A percentile compares a stretch with the other conserved stretches of the same genome.
Conservation (phyloP, 2,329 filamentous ascomycete species). For the Zarea fungicola region DNA sequence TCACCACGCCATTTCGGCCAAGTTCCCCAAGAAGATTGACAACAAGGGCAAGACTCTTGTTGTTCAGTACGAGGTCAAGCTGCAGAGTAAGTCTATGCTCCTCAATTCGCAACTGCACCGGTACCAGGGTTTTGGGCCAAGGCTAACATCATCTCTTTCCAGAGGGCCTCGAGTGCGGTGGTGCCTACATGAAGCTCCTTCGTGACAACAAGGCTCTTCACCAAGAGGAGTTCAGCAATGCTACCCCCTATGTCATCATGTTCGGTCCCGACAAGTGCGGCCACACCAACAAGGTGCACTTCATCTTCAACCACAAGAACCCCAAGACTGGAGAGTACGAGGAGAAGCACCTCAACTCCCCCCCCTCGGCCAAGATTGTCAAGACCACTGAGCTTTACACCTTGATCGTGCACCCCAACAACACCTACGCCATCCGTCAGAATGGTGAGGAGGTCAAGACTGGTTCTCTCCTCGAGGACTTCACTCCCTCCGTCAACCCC, state of each 20-base stretch:
- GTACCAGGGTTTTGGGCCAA: conserved; percentile 8
- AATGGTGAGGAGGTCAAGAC: conserved; percentile 85
- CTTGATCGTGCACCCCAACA: conserved; percentile 91
- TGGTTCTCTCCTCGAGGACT: conserved; percentile 90
- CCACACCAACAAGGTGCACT: conserved; percentile 95
- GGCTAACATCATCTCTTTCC: conserved; percentile 11
- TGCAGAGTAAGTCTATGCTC: conserved; percentile 68
- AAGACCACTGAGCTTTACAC: conserved; percentile 96
- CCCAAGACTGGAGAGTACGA: conserved; percentile 99
- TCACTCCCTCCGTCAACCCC: conserved; percentile 89
- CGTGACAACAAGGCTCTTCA: conserved; percentile 96
- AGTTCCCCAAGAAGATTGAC: conserved; percentile 93
- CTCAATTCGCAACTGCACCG: not conserved
- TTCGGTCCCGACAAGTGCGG: conserved; percentile 99
- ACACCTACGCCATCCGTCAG: conserved; percentile 88
- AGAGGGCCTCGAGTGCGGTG: conserved; percentile 96
- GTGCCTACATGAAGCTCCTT: conserved; percentile 98
- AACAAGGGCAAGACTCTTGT: conserved; percentile 97
- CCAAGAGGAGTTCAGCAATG: conserved; percentile 95
- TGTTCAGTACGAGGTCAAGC: conserved; percentile 98
- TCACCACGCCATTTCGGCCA: conserved; percentile 98
- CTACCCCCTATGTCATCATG: conserved; percentile 98
- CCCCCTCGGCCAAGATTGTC: conserved; percentile 79
- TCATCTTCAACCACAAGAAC: conserved; percentile 99
- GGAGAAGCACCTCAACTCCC: conserved; percentile 92